Evolutionary conservation across 805 yeast genomes (phyloP).

Genomic region (Wickerhamiella shivajii): DNA sequence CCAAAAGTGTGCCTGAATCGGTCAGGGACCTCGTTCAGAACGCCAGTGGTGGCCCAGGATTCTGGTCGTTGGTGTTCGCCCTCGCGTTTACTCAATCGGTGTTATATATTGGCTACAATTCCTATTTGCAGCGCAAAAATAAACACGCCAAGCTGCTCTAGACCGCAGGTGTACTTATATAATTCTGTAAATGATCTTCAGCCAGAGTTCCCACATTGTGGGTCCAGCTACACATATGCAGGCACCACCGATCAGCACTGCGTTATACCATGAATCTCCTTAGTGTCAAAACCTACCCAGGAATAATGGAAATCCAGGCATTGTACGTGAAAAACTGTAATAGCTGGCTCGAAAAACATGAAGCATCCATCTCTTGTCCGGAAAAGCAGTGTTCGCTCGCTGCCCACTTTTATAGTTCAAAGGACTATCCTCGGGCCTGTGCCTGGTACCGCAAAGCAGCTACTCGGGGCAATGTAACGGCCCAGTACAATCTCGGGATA

Average conservation of each 20-base stretch:
- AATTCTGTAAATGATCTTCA: too few relatives aligned
- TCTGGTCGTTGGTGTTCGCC: slow-evolving; percentile 5
- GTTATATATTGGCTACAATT: slow-evolving; percentile 6
- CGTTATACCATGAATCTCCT: too few relatives aligned
- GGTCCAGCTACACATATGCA: too few relatives aligned
- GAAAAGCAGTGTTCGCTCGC: not conserved
- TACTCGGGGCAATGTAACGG: not conserved
- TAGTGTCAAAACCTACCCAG: not conserved
- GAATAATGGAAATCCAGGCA: not conserved
- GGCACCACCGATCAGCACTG: too few relatives aligned
- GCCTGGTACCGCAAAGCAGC: not conserved
- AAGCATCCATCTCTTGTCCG: not conserved
- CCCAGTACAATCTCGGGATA: slow-evolving; percentile 4
- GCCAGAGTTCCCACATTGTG: too few relatives aligned
- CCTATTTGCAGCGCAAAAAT: slow-evolving; percentile 7
- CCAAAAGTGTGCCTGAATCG: too few relatives aligned
- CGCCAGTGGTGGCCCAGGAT: too few relatives aligned
- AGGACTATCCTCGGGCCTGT: not conserved
- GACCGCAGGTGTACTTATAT: too few relatives aligned
- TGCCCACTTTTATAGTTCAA: not conserved
- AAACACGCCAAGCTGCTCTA: slow-evolving; percentile 11
- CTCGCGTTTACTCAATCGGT: slow-evolving; percentile 8
- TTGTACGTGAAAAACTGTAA: not conserved
- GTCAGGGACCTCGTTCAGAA: too few relatives aligned
- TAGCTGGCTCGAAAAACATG: not conserved